A percentile compares a stretch with the other conserved stretches of the same genome.
Conservation (phyloP, 768 basidiomycete genomes). For the Naganishia antarctica region DNA sequence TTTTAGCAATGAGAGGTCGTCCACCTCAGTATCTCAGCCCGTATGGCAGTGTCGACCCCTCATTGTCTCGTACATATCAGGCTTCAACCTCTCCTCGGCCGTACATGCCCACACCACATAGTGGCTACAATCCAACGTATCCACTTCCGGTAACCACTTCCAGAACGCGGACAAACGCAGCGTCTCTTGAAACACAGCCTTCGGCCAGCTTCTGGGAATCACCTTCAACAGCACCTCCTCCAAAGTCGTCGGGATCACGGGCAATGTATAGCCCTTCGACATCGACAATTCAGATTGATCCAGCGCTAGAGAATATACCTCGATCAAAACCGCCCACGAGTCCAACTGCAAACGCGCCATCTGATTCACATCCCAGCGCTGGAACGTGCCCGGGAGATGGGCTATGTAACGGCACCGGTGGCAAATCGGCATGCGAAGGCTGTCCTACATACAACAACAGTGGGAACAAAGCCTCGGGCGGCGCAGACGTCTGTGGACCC, state of each 20-base stretch:
- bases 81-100: slow-evolving; percentile 8
- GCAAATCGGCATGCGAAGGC: slow-evolving; percentile 83
- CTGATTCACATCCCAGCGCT: slow-evolving; percentile 29
- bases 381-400: slow-evolving; percentile 97
- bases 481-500: slow-evolving; percentile 27
- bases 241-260: not conserved
- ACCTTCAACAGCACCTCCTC: not conserved
- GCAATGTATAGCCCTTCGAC: not conserved
- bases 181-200: not conserved
- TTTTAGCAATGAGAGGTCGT: slow-evolving; percentile 10
- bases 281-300: not conserved
- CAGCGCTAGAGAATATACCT: not conserved
- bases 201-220: not conserved
- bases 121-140: not conserved
- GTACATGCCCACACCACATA: slow-evolving; percentile 3
- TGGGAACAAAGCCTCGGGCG: slow-evolving; percentile 43
- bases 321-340: not conserved
- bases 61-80: not conserved
- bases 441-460: slow-evolving; percentile 96
- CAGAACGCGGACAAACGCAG: not conserved
- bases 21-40: not conserved
- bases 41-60: not conserved
- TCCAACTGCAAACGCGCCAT: not conserved
- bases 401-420: slow-evolving; percentile 94
- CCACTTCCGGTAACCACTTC: not conserved